Conservation (phyloP, 192 early-diverging fungal species). For the Entophlyctis luteolus region DNA sequence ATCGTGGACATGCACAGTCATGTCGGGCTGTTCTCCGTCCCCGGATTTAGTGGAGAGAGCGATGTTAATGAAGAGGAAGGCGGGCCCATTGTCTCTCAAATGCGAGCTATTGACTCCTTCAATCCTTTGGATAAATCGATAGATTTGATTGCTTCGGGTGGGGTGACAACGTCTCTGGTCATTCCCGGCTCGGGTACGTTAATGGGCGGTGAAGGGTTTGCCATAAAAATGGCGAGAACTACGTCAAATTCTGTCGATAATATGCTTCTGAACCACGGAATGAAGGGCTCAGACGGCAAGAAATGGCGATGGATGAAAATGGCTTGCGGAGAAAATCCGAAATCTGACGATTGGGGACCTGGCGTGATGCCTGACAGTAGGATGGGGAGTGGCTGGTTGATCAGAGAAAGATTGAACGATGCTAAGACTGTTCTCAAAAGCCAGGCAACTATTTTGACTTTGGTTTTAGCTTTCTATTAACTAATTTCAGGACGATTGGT, state of each 20-base stretch:
- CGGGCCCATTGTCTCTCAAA: constrained; percentile 53
- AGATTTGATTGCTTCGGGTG: constrained; percentile 56
- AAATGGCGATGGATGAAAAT: constrained; percentile 74
- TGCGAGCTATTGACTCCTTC: constrained; percentile 66
- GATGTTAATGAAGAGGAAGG: constrained; percentile 68
- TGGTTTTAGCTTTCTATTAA: constrained; percentile 20
- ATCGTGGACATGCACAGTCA: constrained; percentile 75
- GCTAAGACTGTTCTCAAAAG: constrained; percentile 26
- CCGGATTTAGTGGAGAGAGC: constrained; percentile 42
- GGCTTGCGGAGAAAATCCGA: constrained; percentile 81
- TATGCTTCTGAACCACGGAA: constrained; percentile 58
- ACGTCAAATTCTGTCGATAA: constrained; percentile 56
- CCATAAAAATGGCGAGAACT: constrained; percentile 59
- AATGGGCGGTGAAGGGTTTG: constrained; percentile 72
- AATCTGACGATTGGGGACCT: constrained; percentile 29
- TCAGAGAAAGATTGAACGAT: constrained; percentile 56
- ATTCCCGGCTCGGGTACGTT: constrained; percentile 72
- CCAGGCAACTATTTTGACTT: neutral
- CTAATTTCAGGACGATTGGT: constrained; percentile 63
- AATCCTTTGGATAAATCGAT: constrained; percentile 62
- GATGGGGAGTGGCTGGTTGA: constrained; percentile 64
- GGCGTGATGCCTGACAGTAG: constrained; percentile 33
- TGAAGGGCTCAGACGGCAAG: constrained; percentile 31
- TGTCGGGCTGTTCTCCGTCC: constrained; percentile 64
- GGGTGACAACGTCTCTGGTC: constrained; percentile 70